Evolutionary conservation across 768 basidiomycete genomes (phyloP).

Genomic region (Porpolomopsis calyptriformis): DNA sequence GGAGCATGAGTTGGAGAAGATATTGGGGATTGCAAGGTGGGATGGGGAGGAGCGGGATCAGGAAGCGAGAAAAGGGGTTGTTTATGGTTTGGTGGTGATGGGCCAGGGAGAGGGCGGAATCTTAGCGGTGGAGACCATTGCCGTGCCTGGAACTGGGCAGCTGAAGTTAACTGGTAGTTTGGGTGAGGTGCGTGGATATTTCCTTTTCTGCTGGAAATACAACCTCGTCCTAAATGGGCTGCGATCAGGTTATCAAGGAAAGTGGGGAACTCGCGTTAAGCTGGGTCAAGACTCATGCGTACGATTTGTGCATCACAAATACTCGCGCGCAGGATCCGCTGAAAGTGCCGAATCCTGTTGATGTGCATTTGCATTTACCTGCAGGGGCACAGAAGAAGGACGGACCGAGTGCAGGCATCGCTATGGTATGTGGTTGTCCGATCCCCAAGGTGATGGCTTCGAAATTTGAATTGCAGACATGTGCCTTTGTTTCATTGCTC

Average conservation of each 20-base stretch:
- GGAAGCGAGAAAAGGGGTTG: constrained; percentile 64
- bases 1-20: constrained; percentile 65
- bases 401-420: constrained; percentile 83
- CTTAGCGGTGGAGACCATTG: constrained; percentile 74
- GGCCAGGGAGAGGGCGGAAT: constrained; percentile 82
- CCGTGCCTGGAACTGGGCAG: constrained; percentile 63
- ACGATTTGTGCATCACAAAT: constrained; percentile 67
- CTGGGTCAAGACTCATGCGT: constrained; percentile 85
- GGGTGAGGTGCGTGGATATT: constrained; percentile 47
- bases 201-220: constrained; percentile 1
- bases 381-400: constrained; percentile 90
- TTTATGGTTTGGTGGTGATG: constrained; percentile 82
- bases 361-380: constrained; percentile 84
- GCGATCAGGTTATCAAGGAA: constrained; percentile 76
- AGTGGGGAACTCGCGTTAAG: constrained; percentile 83
- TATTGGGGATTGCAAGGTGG: constrained; percentile 71
- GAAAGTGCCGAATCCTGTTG: constrained; percentile 59
- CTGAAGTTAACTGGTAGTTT: constrained; percentile 76
- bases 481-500: constrained; percentile 79
- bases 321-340: constrained; percentile 62
- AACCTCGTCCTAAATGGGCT: not conserved
- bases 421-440: constrained; percentile 48
- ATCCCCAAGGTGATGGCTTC: not conserved
- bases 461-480: constrained; percentile 39
- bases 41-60: constrained; percentile 72